phyloP scores from a whole-genome alignment of 2,329 filamentous ascomycete genomes.

The Penicillium occitanis region DNA sequence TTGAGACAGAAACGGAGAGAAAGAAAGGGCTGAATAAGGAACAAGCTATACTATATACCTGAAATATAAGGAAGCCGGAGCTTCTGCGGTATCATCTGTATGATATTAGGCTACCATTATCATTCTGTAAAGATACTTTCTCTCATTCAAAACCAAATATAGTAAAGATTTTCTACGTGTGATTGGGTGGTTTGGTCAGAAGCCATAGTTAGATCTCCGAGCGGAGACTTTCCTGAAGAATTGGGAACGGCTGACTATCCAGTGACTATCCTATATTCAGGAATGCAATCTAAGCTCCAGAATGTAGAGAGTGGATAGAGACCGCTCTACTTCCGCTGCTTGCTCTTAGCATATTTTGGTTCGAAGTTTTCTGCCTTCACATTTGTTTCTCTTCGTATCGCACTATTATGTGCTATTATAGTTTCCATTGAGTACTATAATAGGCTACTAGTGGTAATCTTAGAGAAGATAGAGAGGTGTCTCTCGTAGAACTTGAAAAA shows the following conservation, averaged over 20 bases:
- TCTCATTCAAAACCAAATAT: background rate
- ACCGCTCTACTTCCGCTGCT: background rate
- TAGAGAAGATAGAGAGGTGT: background rate
- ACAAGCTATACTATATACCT: background rate
- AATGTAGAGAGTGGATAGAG: background rate
- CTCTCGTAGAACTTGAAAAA: background rate
- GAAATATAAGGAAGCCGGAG: background rate
- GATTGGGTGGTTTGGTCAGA: background rate
- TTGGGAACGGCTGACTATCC: too few species aligned
- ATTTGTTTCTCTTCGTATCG: background rate
- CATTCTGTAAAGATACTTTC: background rate
- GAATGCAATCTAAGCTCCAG: too few species aligned
- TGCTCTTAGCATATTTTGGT: background rate
- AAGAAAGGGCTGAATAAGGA: background rate
- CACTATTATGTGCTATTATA: background rate
- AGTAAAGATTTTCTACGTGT: background rate
- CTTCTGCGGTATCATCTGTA: background rate
- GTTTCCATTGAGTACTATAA: background rate
- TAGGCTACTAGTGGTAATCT: background rate
- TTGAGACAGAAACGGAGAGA: background rate
- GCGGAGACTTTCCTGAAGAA: too few species aligned
- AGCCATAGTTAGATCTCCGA: too few species aligned
- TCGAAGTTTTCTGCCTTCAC: background rate
- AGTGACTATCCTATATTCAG: too few species aligned
- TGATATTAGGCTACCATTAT: background rate